Evolutionary conservation across 768 basidiomycete species (phyloP).

Genomic region (Suillus variegatus): DNA sequence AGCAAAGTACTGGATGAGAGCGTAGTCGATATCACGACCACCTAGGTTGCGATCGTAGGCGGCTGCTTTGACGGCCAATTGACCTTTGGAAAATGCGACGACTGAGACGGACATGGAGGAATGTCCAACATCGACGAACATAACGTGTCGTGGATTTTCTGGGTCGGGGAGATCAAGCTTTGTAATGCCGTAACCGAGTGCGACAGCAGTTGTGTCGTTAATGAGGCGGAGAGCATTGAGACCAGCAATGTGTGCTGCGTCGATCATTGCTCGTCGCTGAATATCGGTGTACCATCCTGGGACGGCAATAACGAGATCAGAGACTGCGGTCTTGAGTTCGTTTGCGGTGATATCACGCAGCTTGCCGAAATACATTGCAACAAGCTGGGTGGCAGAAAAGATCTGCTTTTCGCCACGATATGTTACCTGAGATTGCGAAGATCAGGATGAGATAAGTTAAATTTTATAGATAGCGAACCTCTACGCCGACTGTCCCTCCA

Average conservation of each 20-base stretch:
- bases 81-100: conserved; percentile 93
- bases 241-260: conserved; percentile 87
- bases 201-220: conserved; percentile 95
- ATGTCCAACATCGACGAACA: conserved; percentile 96
- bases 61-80: conserved; percentile 81
- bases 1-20: conserved; percentile 86
- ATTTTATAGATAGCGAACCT: conserved; percentile 49
- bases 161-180: conserved; percentile 92
- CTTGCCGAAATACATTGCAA: conserved; percentile 89
- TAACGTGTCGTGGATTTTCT: conserved; percentile 82
- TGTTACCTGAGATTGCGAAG: conserved; percentile 58
- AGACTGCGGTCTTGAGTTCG: conserved; percentile 85
- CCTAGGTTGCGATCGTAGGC: conserved; percentile 94
- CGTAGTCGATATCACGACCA: conserved; percentile 94
- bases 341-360: conserved; percentile 81
- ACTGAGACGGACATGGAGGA: conserved; percentile 85
- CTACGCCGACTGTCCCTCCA: conserved; percentile 77
- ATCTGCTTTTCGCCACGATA: conserved; percentile 80
- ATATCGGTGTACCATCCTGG: conserved; percentile 97
- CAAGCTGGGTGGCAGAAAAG: conserved; percentile 89
- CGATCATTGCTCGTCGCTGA: conserved; percentile 87
- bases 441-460: conserved; percentile 16
- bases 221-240: conserved; percentile 92
- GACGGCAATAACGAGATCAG: conserved; percentile 93
- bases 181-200: conserved; percentile 98